Evolutionary conservation across 495 filamentous ascomycete species (phyloP), one percentile per base, ranked within the genome.

Genomic region (Neurospora africana): DNA sequence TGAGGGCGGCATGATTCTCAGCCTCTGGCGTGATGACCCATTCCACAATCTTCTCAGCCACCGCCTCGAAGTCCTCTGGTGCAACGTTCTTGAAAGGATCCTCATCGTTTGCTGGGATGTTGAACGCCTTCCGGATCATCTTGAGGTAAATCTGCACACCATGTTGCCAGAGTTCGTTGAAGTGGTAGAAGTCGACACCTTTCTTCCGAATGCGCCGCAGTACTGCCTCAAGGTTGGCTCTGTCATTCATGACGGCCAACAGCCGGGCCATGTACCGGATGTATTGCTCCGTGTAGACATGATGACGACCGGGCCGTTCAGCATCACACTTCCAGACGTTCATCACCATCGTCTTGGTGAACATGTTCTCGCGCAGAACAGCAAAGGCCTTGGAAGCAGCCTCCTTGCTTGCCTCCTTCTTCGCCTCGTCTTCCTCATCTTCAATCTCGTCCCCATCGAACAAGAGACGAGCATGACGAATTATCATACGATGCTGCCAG

Each of bases 261-360:
- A 99, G 84, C 44, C 83, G 81, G 39, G 91, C 86, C 78, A 97
- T 91, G 74, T 94, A 95, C 43, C 89, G 86, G 6, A 93, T 92
- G 79, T 99, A 99, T 71, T 91, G 91, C 68, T 91, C 89, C 19
- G 93, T 98, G 81, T 97, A 99, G 41, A 98, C 92, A 76, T 95
- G 95, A 77, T 98, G 96, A 53, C 95, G 86, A 0, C 95, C 95
- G 6, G 93, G 89, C 23, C 95, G 89, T 81, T 99, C 95, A 70
- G 91, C 88, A 70, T 97, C 94, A 30, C 95, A 97, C 72, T 92
- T 94, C 95, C 95, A 99, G 15, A 99, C 94, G 79, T 96, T 93
- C 75, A 97, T 89, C 7, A 90, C 89, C 89, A 97, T 95, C 11
- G 94, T 97, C 81, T 97, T 97, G 53, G 94, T 97, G 76, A 97